Evolutionary conservation across 73 alveolate genomes (phyloP).

Genomic region (Uronychia setigera): DNA sequence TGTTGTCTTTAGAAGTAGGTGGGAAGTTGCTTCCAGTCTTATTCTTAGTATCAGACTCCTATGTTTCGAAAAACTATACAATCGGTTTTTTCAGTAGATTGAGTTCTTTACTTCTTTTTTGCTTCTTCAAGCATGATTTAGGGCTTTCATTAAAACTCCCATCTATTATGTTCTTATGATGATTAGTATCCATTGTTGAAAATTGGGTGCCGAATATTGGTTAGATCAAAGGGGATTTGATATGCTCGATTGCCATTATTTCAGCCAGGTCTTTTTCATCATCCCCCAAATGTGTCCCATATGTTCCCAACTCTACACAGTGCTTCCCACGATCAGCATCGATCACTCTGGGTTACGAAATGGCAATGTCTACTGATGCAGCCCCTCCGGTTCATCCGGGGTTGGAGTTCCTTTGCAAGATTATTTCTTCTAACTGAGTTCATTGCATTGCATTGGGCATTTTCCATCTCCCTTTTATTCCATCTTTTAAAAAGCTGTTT

Average conservation of each 20-base stretch:
- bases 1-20: not conserved
- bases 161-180: not conserved
- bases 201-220: not conserved
- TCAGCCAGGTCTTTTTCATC: not conserved
- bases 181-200: too few species aligned
- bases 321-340: not conserved
- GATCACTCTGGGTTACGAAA: not conserved
- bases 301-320: too few species aligned
- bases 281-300: not conserved
- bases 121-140: not conserved
- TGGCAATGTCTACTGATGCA: not conserved
- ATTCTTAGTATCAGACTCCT: not conserved
- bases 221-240: not conserved
- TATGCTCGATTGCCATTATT: not conserved
- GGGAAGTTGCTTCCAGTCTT: not conserved
- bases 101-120: too few species aligned
- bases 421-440: too few species aligned
- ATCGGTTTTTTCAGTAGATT: not conserved
- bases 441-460: too few species aligned
- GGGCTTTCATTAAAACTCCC: too few species aligned
- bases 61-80: not conserved
- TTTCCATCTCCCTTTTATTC: too few species aligned
- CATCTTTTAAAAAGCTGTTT: too few species aligned
- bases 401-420: too few species aligned
- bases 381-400: too few species aligned